A percentile compares a stretch with the other conserved stretches of the same genome.
Conservation (phyloP, 176 grass and related monocot genomes). For the Lolium rigidum region DNA sequence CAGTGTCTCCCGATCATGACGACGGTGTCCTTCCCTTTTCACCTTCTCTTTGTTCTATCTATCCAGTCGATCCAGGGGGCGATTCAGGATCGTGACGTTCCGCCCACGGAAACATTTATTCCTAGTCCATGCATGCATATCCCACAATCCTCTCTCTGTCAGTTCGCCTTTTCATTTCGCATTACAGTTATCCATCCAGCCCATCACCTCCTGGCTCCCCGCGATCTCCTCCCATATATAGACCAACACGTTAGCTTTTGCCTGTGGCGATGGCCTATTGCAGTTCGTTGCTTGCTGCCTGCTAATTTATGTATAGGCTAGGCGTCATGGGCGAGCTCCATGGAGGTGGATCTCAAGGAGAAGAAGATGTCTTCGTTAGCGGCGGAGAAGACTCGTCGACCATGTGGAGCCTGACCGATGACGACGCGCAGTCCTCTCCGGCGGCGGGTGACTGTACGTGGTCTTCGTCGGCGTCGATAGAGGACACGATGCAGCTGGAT, state of each 20-base stretch:
- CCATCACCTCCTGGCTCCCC: conserved; percentile 1
- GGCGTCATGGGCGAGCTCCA: background rate
- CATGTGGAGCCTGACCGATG: conserved; percentile 49
- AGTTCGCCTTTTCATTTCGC: background rate
- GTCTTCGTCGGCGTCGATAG: conserved; percentile 24
- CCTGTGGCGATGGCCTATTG: background rate
- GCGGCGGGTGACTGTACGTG: background rate
- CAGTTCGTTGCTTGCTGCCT: background rate
- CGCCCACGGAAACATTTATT: conserved; percentile 13
- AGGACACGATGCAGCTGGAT: conserved; percentile 29
- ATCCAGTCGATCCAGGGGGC: background rate
- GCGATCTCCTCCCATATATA: conserved; percentile 7
- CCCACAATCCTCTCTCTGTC: conserved; percentile 6
- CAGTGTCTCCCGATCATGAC: background rate
- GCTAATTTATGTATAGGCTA: background rate
- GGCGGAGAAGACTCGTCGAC: conserved; percentile 28
- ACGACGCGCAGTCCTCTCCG: conserved; percentile 21
- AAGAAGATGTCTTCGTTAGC: background rate
- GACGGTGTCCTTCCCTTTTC: conserved; percentile 2
- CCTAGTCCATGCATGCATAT: conserved; percentile 8
- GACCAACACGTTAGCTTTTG: background rate
- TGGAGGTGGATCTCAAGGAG: background rate
- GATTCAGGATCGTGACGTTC: background rate
- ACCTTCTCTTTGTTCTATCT: background rate
- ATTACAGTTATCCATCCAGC: conserved; percentile 13